phyloP scores from a whole-genome alignment of 768 basidiomycete species.

The Boletus tylopilopsis region DNA sequence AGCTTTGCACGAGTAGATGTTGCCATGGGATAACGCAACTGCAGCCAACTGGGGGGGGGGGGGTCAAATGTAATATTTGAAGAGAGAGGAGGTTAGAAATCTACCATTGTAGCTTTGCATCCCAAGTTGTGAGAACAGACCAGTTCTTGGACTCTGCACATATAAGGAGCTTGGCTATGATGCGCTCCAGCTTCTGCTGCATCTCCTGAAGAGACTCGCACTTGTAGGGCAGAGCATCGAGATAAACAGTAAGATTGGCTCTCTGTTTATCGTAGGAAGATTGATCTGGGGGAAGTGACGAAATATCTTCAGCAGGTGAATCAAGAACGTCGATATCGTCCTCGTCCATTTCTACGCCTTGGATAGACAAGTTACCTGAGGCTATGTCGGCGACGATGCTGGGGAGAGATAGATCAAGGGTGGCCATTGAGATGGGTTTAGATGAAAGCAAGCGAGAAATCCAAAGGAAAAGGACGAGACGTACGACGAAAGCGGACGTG shows the following conservation, averaged over 20 bases:
- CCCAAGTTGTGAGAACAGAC: slow-evolving; percentile 72
- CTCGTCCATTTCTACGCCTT: slow-evolving; percentile 49
- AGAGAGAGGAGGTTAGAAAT: slow-evolving; percentile 12
- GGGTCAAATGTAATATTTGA: slow-evolving; percentile 6
- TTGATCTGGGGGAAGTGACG: slow-evolving; percentile 21
- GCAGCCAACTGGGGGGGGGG: slow-evolving; percentile 73
- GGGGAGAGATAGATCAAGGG: slow-evolving; percentile 17
- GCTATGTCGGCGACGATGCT: slow-evolving; percentile 26
- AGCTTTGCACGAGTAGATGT: slow-evolving; percentile 68
- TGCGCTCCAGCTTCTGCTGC: slow-evolving; percentile 63
- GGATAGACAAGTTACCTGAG: slow-evolving; percentile 21
- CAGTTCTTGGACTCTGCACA: slow-evolving; percentile 77
- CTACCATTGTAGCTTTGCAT: slow-evolving; percentile 75
- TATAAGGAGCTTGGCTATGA: slow-evolving; percentile 63
- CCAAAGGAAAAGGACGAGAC: slow-evolving; percentile 20
- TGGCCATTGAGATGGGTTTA: slow-evolving; percentile 18
- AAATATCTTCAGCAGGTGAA: slow-evolving; percentile 35
- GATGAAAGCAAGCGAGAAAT: slow-evolving; percentile 17
- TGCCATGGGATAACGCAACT: slow-evolving; percentile 76
- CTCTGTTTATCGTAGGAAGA: slow-evolving; percentile 55
- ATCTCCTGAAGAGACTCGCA: slow-evolving; percentile 71
- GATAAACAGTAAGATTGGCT: slow-evolving; percentile 59
- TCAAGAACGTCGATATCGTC: slow-evolving; percentile 48
- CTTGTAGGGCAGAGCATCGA: slow-evolving; percentile 66
- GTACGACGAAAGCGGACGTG: slow-evolving; percentile 16